Conservation (phyloP, 176 grass and related monocot species). For the Stipa capillata region DNA sequence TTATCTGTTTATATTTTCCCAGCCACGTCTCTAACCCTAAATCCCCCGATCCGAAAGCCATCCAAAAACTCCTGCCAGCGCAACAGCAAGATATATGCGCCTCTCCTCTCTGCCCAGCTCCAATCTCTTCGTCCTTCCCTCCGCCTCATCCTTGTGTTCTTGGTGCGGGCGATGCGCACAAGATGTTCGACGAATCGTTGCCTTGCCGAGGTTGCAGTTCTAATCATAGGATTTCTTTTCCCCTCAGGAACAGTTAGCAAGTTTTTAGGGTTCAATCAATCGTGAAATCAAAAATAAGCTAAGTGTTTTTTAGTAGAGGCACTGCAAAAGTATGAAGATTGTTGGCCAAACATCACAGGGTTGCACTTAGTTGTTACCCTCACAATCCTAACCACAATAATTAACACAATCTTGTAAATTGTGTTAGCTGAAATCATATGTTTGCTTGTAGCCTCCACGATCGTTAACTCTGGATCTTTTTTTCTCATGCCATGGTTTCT, state of each 20-base stretch:
- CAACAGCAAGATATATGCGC: constrained; percentile 45
- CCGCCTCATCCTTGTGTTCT: background rate
- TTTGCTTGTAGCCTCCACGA: background rate
- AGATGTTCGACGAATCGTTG: background rate
- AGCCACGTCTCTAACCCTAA: too few species aligned
- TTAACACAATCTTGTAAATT: background rate
- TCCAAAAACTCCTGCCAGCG: constrained; percentile 57
- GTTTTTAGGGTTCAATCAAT: background rate
- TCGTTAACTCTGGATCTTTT: background rate
- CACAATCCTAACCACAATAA: background rate
- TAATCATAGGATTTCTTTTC: background rate
- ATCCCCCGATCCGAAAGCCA: too few species aligned
- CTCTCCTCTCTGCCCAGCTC: too few species aligned
- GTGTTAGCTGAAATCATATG: background rate
- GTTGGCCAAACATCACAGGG: background rate
- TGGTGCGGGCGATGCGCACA: background rate
- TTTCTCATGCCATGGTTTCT: background rate
- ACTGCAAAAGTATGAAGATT: background rate
- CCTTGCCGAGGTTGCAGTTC: background rate
- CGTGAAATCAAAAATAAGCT: background rate
- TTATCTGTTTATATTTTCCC: too few species aligned
- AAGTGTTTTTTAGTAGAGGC: background rate
- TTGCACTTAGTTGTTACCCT: background rate
- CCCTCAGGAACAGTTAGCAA: background rate
- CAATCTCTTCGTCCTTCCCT: background rate